These are phyloP conservation scores for Wickerhamomyces pijperi DNA, from an alignment of 805 yeast genomes.

Conservation along the genomic window DNA sequence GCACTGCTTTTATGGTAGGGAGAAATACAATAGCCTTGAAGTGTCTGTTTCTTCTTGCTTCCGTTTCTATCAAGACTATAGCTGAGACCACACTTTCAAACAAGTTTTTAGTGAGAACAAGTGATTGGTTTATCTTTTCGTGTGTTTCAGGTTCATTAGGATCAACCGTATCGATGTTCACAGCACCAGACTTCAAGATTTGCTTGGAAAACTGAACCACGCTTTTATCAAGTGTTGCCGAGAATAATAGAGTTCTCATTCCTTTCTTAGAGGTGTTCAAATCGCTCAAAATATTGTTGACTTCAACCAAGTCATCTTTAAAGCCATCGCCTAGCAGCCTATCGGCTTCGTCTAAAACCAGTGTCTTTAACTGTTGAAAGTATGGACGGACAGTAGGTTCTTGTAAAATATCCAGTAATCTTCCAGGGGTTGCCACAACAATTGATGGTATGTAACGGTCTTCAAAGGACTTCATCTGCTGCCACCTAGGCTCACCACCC, in stretches of 20 bases:
- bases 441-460: constrained; percentile 37
- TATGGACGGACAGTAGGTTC: constrained; percentile 31
- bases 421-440: constrained; percentile 84
- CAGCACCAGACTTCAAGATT: constrained; percentile 43
- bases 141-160: constrained; percentile 68
- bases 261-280: constrained; percentile 23
- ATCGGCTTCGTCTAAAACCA: constrained; percentile 89
- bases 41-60: constrained; percentile 22
- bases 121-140: constrained; percentile 61
- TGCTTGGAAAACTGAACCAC: constrained; percentile 56
- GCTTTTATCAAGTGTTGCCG: constrained; percentile 74
- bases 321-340: constrained; percentile 76
- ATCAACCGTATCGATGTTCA: constrained; percentile 64
- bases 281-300: constrained; percentile 37
- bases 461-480: constrained; percentile 24
- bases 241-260: constrained; percentile 64
- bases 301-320: constrained; percentile 47
- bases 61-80: constrained; percentile 33
- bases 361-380: constrained; percentile 44
- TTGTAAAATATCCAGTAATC: constrained; percentile 52
- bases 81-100: constrained; percentile 54
- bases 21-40: constrained; percentile 79
- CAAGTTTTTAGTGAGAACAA: constrained; percentile 42
- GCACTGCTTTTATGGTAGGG: constrained; percentile 64
- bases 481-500: constrained; percentile 48